Evolutionary conservation across 805 yeast genomes (phyloP).

Genomic region (Saitoella complicata): DNA sequence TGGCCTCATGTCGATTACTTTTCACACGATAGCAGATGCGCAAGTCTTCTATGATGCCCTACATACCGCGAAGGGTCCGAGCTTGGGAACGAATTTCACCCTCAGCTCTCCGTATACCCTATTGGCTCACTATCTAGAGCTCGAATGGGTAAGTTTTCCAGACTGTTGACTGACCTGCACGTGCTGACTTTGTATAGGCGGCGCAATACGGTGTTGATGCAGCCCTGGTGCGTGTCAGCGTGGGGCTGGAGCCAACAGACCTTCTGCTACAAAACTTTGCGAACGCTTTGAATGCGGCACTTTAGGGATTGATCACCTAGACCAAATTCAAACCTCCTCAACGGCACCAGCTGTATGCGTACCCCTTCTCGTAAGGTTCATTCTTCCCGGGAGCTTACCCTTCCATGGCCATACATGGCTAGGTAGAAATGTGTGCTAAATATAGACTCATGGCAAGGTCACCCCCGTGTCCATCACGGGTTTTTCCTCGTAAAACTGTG

Average conservation of each 20-base stretch:
- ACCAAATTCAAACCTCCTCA: too few species aligned
- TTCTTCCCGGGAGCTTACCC: too few species aligned
- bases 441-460: too few species aligned
- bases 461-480: too few species aligned
- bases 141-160: constrained; percentile 32
- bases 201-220: constrained; percentile 64
- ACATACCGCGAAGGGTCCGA: constrained; percentile 63
- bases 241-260: constrained; percentile 59
- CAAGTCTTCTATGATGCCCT: constrained; percentile 48
- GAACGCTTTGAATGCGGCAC: constrained; percentile 26
- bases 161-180: background rate
- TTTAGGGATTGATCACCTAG: too few species aligned
- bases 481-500: too few species aligned
- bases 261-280: constrained; percentile 33
- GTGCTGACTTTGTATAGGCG: constrained; percentile 18
- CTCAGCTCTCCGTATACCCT: constrained; percentile 76
- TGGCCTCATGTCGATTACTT: constrained; percentile 56
- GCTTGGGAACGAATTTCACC: constrained; percentile 71
- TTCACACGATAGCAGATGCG: constrained; percentile 45
- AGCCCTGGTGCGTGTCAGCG: constrained; percentile 55
- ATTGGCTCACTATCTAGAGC: constrained; percentile 61
- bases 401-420: too few species aligned
- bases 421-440: too few species aligned
- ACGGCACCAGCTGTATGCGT: too few species aligned
- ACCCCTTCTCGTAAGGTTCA: too few species aligned